Percentiles rank a stretch among this genome's conserved stretches.
Evolutionary conservation across 768 basidiomycete genomes (phyloP).

Genomic region (Harrya chromipes): DNA sequence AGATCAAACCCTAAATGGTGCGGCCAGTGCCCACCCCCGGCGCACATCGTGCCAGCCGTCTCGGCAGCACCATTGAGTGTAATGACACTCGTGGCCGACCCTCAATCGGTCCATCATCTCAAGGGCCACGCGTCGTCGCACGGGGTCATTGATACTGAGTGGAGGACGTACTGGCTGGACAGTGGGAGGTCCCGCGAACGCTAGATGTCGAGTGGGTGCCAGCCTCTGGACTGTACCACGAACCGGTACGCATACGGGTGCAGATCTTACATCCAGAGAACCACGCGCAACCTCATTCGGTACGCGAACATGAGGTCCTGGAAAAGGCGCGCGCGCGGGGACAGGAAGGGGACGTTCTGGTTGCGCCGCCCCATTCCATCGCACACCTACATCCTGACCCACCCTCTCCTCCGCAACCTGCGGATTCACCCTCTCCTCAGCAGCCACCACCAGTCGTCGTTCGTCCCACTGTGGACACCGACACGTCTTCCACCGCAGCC

Average conservation of each 20-base stretch:
- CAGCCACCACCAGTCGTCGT: slow-evolving; percentile 33
- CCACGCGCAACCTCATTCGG: neutral
- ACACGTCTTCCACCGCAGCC: slow-evolving; percentile 62
- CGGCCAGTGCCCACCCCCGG: slow-evolving; percentile 34
- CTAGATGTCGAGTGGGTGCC: neutral
- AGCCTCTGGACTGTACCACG: neutral
- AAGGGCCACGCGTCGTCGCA: slow-evolving; percentile 23
- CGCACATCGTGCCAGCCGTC: slow-evolving; percentile 41
- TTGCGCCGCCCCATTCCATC: slow-evolving; percentile 29
- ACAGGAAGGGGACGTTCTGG: neutral
- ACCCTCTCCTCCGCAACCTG: slow-evolving; percentile 32
- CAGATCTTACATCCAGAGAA: neutral
- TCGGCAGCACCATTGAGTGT: slow-evolving; percentile 43
- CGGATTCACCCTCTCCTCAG: slow-evolving; percentile 43
- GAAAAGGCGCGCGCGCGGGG: neutral
- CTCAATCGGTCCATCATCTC: slow-evolving; percentile 40
- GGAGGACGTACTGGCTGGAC: neutral
- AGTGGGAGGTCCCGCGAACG: neutral
- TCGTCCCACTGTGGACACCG: slow-evolving; percentile 69
- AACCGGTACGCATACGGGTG: neutral
- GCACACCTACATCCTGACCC: slow-evolving; percentile 16
- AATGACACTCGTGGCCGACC: slow-evolving; percentile 51
- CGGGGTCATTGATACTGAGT: neutral
- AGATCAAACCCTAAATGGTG: too few species aligned
- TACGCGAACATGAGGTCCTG: neutral